Percentiles rank a stretch among this genome's conserved stretches.
Conservation (phyloP, 345 rosid genomes). For the Raphanus sativus region DNA sequence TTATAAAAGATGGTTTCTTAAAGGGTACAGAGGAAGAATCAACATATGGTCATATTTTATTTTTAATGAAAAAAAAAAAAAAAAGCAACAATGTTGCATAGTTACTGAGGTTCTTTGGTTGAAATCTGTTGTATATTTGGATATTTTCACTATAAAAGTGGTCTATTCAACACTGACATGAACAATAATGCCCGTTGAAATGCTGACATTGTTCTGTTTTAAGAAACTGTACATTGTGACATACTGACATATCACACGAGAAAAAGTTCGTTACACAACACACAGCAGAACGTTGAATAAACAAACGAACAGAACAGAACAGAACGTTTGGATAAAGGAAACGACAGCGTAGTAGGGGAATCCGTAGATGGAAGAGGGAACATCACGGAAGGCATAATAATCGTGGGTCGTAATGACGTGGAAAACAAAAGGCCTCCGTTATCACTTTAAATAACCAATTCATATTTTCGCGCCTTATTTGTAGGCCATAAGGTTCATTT, state of each 20-base stretch:
- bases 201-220: conserved; percentile 31
- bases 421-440: background rate
- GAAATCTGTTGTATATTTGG: background rate
- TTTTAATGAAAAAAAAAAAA: background rate
- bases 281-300: background rate
- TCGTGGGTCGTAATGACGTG: background rate
- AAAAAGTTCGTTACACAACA: conserved; percentile 14
- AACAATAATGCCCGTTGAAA: conserved; percentile 30
- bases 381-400: conserved; percentile 22
- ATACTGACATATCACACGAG: background rate
- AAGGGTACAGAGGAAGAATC: conserved; percentile 34
- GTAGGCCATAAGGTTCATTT: background rate
- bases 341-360: background rate
- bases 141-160: background rate
- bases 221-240: conserved; percentile 9
- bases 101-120: conserved; percentile 9
- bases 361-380: background rate
- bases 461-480: background rate
- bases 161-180: conserved; percentile 8
- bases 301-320: background rate
- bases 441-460: background rate
- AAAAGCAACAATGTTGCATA: background rate
- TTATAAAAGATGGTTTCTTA: conserved; percentile 25
- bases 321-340: background rate
- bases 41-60: background rate